Evolutionary conservation across 768 basidiomycete species (phyloP), one percentile per base, ranked within the genome.

Genomic region (Megacollybia marginata): DNA sequence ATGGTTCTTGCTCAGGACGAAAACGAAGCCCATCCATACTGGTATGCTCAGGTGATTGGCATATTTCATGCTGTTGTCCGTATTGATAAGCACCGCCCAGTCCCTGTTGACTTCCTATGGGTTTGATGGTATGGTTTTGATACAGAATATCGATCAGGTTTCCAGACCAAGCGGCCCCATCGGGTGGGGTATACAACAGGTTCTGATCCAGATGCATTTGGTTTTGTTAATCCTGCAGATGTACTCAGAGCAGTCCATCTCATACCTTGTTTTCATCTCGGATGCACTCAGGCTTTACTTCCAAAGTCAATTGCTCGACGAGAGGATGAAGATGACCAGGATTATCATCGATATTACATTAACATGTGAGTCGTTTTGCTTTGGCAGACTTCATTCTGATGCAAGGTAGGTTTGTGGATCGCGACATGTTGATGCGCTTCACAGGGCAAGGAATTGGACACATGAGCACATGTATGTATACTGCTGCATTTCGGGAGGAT

Each of bases 211-310:
- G 54, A 58, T 1, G 59, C 65, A 1, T 76, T 73, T 51, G 65
- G 73, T 0, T 76, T 76, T 38, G 12, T 76, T 0, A 59, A 74
- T 52, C 76, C 75, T 0, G 50, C 49, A 1, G 48, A 59, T 0
- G 60, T 75, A 7, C 52, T 75, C 11, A 54, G 65, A 0, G 65
- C 55, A 0, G 55, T 51, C 0, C 71, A 76, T 50, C 46, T 75
- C 0, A 66, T 74, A 5, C 74, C 71, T 0, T 66, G 54, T 0
- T 75, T 70, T 46, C 9, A 42, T 1, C 28, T 48, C 33, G 54
- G 53, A 0, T 9, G 40, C 5, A 63, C 62, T 1, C 52, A 59
- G 0, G 48, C 44, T 6, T 35, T 42, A 15, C 35, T 60, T 1
- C 47, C 31, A 0, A 52, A 53, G 5, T 55, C 55, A 13, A 46